Base-by-base conservation (phyloP, 2,329 filamentous ascomycete genomes). In the Clarireedia homoeocarpa region DNA sequence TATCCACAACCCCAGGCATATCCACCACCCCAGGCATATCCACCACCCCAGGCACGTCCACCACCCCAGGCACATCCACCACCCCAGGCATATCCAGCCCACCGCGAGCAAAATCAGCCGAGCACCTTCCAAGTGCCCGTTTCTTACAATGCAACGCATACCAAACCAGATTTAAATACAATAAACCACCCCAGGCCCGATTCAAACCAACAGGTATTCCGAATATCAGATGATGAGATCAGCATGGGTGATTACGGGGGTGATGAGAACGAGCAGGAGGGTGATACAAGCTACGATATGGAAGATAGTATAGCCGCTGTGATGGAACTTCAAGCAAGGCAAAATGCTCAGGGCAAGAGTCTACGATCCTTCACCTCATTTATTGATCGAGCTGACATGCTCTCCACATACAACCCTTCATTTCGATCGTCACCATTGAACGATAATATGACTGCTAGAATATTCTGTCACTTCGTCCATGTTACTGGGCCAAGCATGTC, bases 401-500 rank as follows among this genome's bases (percentile, higher is more conserved):
- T 91, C 47, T 77, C 83, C 14, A 83, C 80, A 2, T 91, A 91
- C 63, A 77, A 78, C 42, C 85, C 86, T 5, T 82, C 82, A 1
- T 78, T 82, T 4, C 73, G 78, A 23, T 82, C 81, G 34, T 86
- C 85, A 40, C 91, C 94, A 34, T 74, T 96, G 27, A 88, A 85
- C 63, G 90, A 96, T 61, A 80, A 83, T 2, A 85, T 86, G 61
- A 92, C 89, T 10, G 86, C 89, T 14, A 81, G 85, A 30, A 84
- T 96, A 6, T 97, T 97, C 69, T 86, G 86, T 70, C 91, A 97
- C 71, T 97, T 96, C 69, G 84, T 97, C 48, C 87, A 90, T 63
- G 86, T 94, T 6, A 95, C 91, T 2, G 91, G 87, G 0, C 89
- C 91, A 0, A 88, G 83, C 62, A 82, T 97, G 67, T 95, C 91